Evolutionary conservation across 1,284 basidiomycete species (phyloP), one percentile per base, ranked within the genome.

Genomic region (Cryptococcus sp.): DNA sequence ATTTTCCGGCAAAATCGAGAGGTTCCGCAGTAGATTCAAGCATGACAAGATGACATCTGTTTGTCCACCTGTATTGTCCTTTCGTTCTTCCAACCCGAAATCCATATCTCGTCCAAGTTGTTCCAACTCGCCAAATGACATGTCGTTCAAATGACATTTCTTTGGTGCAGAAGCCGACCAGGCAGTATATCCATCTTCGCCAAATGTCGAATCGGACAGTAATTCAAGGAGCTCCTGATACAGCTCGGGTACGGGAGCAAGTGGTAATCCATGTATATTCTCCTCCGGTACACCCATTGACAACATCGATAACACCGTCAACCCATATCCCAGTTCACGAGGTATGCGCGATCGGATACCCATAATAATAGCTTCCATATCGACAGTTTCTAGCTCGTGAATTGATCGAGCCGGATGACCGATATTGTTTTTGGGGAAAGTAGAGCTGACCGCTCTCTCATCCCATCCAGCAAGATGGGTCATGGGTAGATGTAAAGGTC

Each of bases 351-450:
- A 94, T 36, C 91, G 85, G 47, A 98, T 75, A 28, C 89, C 90
- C 85, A 98, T 86, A 36, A 85, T 86, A 48, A 98, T 78, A 7
- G 84, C 84, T 66, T 93, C 89, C 48, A 98, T 84, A 62, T 98
- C 92, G 48, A 98, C 84, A 10, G 80, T 80, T 18, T 90, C 77
- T 36, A 75, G 61, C 46, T 73, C 67, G 25, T 67, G 64, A 3
- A 65, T 59, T 9, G 62, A 54, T 3, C 90, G 82, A 85, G 90
- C 59, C 87, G 91, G 67, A 82, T 84, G 67, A 4, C 49, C 55
- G 2, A 67, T 49, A 16, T 63, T 64, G 86, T 81, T 50, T 83
- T 85, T 59, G 84, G 83, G 57, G 85, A 78, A 39, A 78, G 81
- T 48, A 81, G 81, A 51, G 77, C 80, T 53, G 78, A 80, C 49